These are phyloP conservation scores for Sclerotiophoma versabilis DNA, from an alignment of 2,329 filamentous ascomycete species.

Conservation along the genomic window DNA sequence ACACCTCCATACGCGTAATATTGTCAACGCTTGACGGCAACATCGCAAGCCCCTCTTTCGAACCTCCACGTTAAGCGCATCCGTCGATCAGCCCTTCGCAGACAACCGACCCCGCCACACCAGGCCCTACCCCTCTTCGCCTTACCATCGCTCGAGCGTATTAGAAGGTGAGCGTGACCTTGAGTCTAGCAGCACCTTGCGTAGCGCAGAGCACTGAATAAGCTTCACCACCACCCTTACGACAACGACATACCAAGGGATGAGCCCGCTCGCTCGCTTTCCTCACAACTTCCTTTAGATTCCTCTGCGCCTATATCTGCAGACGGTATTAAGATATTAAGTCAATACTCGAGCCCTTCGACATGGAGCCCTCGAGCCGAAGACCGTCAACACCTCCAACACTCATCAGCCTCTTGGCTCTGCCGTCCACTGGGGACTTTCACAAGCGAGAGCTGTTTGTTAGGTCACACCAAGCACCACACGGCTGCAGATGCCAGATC, in stretches of 20 bases:
- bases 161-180: background rate
- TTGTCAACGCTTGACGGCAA: background rate
- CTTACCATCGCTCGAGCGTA: background rate
- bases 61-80: background rate
- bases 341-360: background rate
- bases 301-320: background rate
- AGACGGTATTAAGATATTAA: background rate
- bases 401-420: constrained; percentile 20
- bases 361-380: constrained; percentile 4
- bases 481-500: background rate
- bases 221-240: constrained; percentile 1
- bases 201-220: background rate
- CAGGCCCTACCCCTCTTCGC: background rate
- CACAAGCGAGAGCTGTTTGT: constrained; percentile 9
- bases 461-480: background rate
- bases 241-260: background rate
- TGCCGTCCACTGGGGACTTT: constrained; percentile 27
- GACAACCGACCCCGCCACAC: background rate
- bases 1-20: background rate
- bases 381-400: constrained; percentile 21
- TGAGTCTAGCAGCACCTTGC: background rate
- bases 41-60: too few relatives aligned
- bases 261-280: too few relatives aligned
- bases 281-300: background rate
- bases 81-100: background rate